These are phyloP conservation scores for Penstemon newberryi DNA, from an alignment of 257 asterid genomes.

Conservation along the genomic window DNA sequence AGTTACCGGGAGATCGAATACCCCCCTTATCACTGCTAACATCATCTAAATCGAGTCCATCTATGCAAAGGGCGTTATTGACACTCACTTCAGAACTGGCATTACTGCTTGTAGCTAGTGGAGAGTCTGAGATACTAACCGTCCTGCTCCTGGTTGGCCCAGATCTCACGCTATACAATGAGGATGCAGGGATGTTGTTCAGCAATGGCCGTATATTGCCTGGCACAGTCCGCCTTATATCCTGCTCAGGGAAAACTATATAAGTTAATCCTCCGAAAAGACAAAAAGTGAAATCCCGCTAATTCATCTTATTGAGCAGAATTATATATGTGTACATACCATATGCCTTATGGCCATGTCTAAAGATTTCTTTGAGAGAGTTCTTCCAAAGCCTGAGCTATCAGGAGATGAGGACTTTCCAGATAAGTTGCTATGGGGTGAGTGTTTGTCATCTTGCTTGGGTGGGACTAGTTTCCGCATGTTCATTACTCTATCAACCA, in stretches of 20 bases:
- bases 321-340: conserved; percentile 53
- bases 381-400: conserved; percentile 91
- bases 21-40: conserved; percentile 68
- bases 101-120: conserved; percentile 93
- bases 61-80: conserved; percentile 56
- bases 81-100: conserved; percentile 94
- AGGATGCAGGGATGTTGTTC: conserved; percentile 89
- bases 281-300: not conserved
- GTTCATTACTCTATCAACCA: conserved; percentile 95
- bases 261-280: conserved; percentile 9
- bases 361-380: conserved; percentile 89
- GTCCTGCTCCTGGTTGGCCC: conserved; percentile 64
- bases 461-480: conserved; percentile 97
- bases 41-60: conserved; percentile 64
- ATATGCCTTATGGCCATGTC: conserved; percentile 99
- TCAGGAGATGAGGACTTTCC: conserved; percentile 91
- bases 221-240: conserved; percentile 75
- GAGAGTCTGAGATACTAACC: conserved; percentile 81
- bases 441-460: conserved; percentile 77
- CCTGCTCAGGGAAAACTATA: conserved; percentile 47
- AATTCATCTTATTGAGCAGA: not conserved
- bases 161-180: conserved; percentile 95
- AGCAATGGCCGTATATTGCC: conserved; percentile 82
- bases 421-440: conserved; percentile 80
- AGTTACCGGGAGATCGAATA: conserved; percentile 60